Evolutionary conservation across 345 rosid genomes (phyloP).

Genomic region (Capsella bursapastoris): DNA sequence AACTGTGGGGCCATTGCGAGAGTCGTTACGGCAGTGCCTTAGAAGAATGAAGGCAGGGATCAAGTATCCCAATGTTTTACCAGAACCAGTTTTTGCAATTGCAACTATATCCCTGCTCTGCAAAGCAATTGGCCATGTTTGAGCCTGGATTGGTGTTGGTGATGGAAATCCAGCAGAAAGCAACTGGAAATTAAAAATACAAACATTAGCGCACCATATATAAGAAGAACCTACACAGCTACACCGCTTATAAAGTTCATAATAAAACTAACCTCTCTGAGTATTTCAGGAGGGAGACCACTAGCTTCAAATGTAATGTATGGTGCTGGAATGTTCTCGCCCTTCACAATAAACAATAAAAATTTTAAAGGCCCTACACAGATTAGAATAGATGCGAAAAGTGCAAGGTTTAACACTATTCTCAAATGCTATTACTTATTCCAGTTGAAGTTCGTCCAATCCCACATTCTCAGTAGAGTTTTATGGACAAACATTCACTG

Average conservation of each 20-base stretch:
- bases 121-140: slow-evolving; percentile 97
- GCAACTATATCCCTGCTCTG: slow-evolving; percentile 92
- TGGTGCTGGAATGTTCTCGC: slow-evolving; percentile 91
- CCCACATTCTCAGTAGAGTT: slow-evolving; percentile 46
- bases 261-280: slow-evolving; percentile 75
- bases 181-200: slow-evolving; percentile 56
- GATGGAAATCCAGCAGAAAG: slow-evolving; percentile 83
- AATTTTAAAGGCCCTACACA: slow-evolving; percentile 18
- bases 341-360: slow-evolving; percentile 55
- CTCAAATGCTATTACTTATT: slow-evolving; percentile 48
- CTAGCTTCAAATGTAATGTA: slow-evolving; percentile 90
- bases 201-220: slow-evolving; percentile 17
- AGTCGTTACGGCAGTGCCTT: slow-evolving; percentile 64
- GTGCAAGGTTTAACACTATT: slow-evolving; percentile 42
- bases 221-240: background rate
- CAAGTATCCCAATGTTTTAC: slow-evolving; percentile 96
- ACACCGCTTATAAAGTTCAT: slow-evolving; percentile 3
- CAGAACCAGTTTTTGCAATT: slow-evolving; percentile 98
- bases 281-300: slow-evolving; percentile 91
- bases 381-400: slow-evolving; percentile 26
- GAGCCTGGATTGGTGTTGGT: slow-evolving; percentile 99
- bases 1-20: slow-evolving; percentile 87
- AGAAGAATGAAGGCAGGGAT: slow-evolving; percentile 92
- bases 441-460: slow-evolving; percentile 49
- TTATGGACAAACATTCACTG: slow-evolving; percentile 52